A percentile compares a stretch with the other conserved stretches of the same genome.
phyloP scores from a whole-genome alignment of 257 asterid species.

The Haberlea rhodopensis region DNA sequence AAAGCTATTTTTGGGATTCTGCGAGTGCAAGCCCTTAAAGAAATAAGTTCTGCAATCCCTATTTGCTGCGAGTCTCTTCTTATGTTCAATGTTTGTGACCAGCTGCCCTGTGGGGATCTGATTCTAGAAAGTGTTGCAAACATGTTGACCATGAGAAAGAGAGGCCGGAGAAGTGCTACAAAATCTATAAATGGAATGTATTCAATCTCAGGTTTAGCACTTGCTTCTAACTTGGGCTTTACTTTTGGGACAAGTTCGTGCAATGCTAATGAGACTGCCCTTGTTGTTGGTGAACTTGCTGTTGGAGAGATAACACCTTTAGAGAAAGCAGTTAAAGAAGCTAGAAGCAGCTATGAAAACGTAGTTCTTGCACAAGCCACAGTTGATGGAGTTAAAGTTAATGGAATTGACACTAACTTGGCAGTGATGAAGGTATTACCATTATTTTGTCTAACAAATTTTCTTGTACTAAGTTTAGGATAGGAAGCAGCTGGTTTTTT shows the following conservation, averaged over 20 bases:
- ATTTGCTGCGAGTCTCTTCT: conserved; percentile 61
- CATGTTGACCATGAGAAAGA: conserved; percentile 46
- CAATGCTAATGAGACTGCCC: conserved; percentile 42
- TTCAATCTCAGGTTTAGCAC: conserved; percentile 60
- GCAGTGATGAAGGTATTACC: conserved; percentile 86
- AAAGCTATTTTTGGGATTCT: conserved; percentile 83
- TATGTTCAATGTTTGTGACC: conserved; percentile 90
- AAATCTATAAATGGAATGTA: conserved; percentile 48
- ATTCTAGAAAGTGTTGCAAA: conserved; percentile 80
- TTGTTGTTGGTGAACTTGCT: conserved; percentile 73
- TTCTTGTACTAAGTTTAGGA: conserved; percentile 8
- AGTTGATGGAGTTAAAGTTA: conserved; percentile 88
- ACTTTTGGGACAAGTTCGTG: conserved; percentile 56
- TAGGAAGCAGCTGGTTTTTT: conserved; percentile 16
- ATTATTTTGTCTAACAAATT: conserved; percentile 8
- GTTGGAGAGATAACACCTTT: conserved; percentile 76
- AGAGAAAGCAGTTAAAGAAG: conserved; percentile 83
- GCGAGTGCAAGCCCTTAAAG: conserved; percentile 83
- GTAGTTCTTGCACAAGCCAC: conserved; percentile 81
- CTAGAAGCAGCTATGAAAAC: conserved; percentile 70
- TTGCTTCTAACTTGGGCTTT: conserved; percentile 73
- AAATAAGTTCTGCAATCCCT: conserved; percentile 46
- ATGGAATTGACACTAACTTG: conserved; percentile 83
- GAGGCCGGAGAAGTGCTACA: conserved; percentile 40
- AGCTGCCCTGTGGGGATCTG: conserved; percentile 85